phyloP scores from a whole-genome alignment of 139 green algal species.

The Asterochloris sp. region DNA sequence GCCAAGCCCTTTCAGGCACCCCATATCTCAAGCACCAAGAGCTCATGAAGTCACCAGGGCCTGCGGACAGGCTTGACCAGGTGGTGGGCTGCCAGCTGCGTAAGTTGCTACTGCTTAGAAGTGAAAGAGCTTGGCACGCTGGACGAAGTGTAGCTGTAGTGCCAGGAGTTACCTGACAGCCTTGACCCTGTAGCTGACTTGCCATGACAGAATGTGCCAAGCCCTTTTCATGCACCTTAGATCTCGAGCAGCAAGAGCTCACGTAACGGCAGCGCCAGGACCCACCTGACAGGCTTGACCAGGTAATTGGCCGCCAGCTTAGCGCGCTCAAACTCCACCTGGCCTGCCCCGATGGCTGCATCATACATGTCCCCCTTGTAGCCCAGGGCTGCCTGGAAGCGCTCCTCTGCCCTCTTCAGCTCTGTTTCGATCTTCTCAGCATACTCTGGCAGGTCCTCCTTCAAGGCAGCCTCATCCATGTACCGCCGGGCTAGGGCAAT shows the following conservation, averaged over 20 bases:
- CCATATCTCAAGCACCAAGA: too few species aligned
- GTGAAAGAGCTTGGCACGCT: too few species aligned
- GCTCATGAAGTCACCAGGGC: too few species aligned
- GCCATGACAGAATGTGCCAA: too few species aligned
- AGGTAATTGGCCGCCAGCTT: slow-evolving; percentile 40
- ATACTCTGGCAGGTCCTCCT: slow-evolving; percentile 11
- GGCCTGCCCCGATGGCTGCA: slow-evolving; percentile 37
- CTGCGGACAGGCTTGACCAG: too few species aligned
- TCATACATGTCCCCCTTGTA: slow-evolving; percentile 65
- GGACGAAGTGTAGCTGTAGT: too few species aligned
- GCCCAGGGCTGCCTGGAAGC: slow-evolving; percentile 64
- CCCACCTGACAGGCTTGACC: not conserved
- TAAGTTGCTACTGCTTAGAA: too few species aligned
- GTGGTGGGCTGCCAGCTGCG: too few species aligned
- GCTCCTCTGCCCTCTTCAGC: slow-evolving; percentile 40
- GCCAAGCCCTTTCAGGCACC: too few species aligned
- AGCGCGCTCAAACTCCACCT: slow-evolving; percentile 57
- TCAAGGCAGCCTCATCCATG: slow-evolving; percentile 24
- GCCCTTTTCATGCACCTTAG: too few species aligned
- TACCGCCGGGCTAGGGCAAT: slow-evolving; percentile 36
- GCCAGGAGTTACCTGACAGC: too few species aligned
- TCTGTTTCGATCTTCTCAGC: slow-evolving; percentile 6
- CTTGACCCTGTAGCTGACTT: too few species aligned
- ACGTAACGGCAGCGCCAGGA: not conserved
- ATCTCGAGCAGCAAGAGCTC: not conserved